Base-by-base conservation (phyloP, 2,329 filamentous ascomycete species). In the Rhinocladiella mackenziei region DNA sequence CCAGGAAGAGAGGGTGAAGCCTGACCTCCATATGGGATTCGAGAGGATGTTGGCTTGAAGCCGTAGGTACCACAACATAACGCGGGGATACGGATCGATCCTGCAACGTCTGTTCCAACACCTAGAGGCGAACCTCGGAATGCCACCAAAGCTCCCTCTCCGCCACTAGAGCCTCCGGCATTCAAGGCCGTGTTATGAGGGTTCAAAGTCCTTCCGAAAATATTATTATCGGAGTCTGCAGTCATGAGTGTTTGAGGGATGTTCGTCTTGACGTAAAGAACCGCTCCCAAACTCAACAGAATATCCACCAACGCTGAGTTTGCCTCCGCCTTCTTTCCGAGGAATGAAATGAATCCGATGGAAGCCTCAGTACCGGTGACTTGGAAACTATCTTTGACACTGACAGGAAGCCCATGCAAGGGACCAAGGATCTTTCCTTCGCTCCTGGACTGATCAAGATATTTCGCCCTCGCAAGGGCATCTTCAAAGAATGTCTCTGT, bases 201-300 rank as follows among this genome's bases (percentile, higher is more conserved):
- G 45, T 71, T 71, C 14, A 66, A 47, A 1, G 63, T 65, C 8
- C 66, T 57, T 2, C 68, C 66, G 29, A 69, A 67, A 9, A 71
- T 55, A 52, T 70, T 68, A 42, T 70, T 70, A 9, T 65, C 48
- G 2, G 62, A 65, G 23, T 70, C 66, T 10, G 56, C 57, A 1
- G 61, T 61, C 70, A 75, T 72, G 51, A 78, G 65, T 0, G 73
- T 76, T 48, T 75, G 71, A 2, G 76, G 74, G 1, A 78, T 60
- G 47, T 77, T 77, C 3, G 75, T 78, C 58, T 78, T 76, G 58
- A 77, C 67, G 43, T 46, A 54, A 25, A 46, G 40, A 2, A 57
- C 50, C 1, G 74, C 73, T 4, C 73, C 73, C 3, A 66, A 62
- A 10, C 57, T 56, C 2, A 73, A 60, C 9, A 77, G 56, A 17